Evolutionary conservation across 805 yeast species (phyloP).

Genomic region (Starmera dryadoides): DNA sequence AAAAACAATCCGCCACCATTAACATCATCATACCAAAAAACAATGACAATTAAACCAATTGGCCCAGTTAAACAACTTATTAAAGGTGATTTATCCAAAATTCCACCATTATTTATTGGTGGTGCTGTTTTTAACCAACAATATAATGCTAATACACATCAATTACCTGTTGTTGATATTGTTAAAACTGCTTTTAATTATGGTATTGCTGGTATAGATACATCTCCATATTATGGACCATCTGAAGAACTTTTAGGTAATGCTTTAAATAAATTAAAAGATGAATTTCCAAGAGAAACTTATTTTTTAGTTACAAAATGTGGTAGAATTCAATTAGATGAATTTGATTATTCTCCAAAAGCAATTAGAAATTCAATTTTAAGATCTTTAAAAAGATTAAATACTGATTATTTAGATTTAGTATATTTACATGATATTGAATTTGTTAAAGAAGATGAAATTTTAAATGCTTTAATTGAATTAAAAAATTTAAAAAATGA

Average conservation of each 20-base stretch:
- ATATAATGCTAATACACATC: constrained; percentile 63
- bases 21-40: neutral
- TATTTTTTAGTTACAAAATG: constrained; percentile 80
- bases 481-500: constrained; percentile 52
- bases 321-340: constrained; percentile 63
- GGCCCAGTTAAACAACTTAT: constrained; percentile 11
- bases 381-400: constrained; percentile 60
- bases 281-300: constrained; percentile 44
- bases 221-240: constrained; percentile 91
- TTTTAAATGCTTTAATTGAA: constrained; percentile 56
- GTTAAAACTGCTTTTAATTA: constrained; percentile 49
- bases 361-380: constrained; percentile 54
- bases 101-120: constrained; percentile 66
- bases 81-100: constrained; percentile 20
- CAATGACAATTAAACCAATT: constrained; percentile 12
- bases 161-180: constrained; percentile 50
- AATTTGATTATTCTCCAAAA: constrained; percentile 65
- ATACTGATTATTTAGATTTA: constrained; percentile 66
- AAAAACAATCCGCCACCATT: neutral
- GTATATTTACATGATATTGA: constrained; percentile 89
- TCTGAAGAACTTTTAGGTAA: constrained; percentile 71
- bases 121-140: constrained; percentile 86
- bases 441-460: constrained; percentile 51
- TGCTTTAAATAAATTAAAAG: constrained; percentile 39
- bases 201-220: constrained; percentile 78